Evolutionary conservation across 2,329 filamentous ascomycete genomes (phyloP), one percentile per base, ranked within the genome.

Genomic region (Sclerotinia spermophila): DNA sequence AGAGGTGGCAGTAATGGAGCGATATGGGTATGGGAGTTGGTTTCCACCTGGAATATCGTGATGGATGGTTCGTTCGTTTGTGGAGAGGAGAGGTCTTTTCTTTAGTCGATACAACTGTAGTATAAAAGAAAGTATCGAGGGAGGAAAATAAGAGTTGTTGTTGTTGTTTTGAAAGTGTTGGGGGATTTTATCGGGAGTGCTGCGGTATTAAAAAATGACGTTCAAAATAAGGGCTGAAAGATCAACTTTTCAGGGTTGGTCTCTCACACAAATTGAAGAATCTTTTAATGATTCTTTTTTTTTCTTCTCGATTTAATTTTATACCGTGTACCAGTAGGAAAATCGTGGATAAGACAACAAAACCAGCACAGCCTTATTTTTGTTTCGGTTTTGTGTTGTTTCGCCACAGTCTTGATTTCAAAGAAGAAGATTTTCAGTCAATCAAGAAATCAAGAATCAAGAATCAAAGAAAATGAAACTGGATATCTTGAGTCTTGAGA

Each of bases 181-280:
- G 27, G 13, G 15, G 42, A 13, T 21, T 40, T 40, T 42, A 35
- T 24, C 24, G 27, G 53, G 27, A 21, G 19, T 0, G 40, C 60
- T 27, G 60, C 30, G 60, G 60, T 48, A 48, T 64, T 48, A 64
- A 48, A 15, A n/a, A 64, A 64, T 64, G 61, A 64, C 61, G 61
- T 64, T 64, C 30, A 48, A 38, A 38, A 19, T 21, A 10, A 64
- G 44, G 61, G 61, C 61, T 64, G 44, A 51, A 51, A 51, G 30
- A 21, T 27, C 21, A 35, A 13, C 27, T 6, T 45, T 64, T 51
- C 44, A 27, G 61, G 44, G 61, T 30, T 64, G 61, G 40, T 44
- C 38, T 44, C 21, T 21, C 58, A 60, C 24, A 60, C 35, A 59
- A 59, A 40, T 59, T 8, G 33, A 59, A 59, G 15, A 35, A 35